phyloP scores from a whole-genome alignment of 495 filamentous ascomycete species.

The Neurospora sp. region DNA sequence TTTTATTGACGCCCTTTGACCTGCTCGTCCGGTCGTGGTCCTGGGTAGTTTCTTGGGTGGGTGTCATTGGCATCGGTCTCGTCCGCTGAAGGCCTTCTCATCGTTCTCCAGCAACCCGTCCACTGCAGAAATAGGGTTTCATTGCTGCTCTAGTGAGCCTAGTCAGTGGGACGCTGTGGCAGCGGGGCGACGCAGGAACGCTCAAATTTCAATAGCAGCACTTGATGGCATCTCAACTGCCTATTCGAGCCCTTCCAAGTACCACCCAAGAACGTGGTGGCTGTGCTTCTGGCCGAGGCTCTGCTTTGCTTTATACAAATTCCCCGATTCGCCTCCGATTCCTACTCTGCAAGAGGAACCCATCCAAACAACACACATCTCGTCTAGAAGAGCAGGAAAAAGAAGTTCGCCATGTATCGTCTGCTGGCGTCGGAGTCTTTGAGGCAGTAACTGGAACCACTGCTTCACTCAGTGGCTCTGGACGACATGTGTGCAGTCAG shows the following conservation, averaged over 20 bases:
- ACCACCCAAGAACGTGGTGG: not conserved
- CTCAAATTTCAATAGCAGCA: not conserved
- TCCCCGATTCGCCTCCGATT: not conserved
- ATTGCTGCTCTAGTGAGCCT: not conserved
- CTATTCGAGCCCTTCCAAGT: not conserved
- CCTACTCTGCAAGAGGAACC: not conserved
- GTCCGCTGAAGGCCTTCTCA: not conserved
- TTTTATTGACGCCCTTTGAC: not conserved
- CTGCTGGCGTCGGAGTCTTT: not conserved
- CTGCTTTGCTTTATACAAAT: not conserved
- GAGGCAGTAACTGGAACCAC: not conserved
- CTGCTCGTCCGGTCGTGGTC: not conserved
- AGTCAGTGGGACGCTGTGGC: not conserved
- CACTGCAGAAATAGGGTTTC: not conserved
- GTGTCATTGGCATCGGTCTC: not conserved
- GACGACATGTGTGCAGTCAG: not conserved
- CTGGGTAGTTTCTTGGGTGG: not conserved
- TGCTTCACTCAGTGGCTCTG: not conserved
- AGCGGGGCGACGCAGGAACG: not conserved
- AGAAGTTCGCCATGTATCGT: not conserved
- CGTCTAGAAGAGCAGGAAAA: not conserved
- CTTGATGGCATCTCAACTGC: not conserved
- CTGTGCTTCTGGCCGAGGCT: not conserved
- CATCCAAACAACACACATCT: not conserved
- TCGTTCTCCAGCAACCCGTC: not conserved